Evolutionary conservation across 2,329 filamentous ascomycete genomes (phyloP).

Genomic region (Plectosphaerella sp.): DNA sequence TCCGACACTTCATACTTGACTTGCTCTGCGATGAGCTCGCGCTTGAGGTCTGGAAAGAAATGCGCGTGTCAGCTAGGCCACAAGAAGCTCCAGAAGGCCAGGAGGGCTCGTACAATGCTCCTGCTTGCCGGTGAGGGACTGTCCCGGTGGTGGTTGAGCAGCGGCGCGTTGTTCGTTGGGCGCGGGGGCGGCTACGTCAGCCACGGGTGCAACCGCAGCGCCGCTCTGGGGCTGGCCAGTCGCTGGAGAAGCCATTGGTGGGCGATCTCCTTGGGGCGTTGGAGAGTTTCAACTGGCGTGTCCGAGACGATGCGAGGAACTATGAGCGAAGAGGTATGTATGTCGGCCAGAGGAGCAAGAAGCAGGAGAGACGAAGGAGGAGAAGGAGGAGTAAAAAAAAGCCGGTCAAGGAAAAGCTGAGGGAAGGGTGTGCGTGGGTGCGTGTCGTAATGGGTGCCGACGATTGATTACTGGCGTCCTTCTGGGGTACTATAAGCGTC

Average conservation of each 20-base stretch:
- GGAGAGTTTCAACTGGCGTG: neutral
- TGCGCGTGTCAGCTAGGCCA: neutral
- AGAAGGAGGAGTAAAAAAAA: neutral
- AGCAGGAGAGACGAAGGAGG: neutral
- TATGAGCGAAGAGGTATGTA: neutral
- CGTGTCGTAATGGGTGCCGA: too few species aligned
- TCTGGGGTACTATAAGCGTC: too few species aligned
- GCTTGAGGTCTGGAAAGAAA: conserved; percentile 73
- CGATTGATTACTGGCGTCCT: too few species aligned
- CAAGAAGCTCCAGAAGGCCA: neutral
- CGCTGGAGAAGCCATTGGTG: conserved; percentile 11
- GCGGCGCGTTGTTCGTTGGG: conserved; percentile 9
- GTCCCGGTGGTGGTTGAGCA: conserved; percentile 29
- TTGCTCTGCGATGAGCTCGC: conserved; percentile 88
- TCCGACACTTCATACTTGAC: conserved; percentile 87
- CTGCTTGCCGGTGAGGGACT: conserved; percentile 83
- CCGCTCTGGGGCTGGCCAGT: conserved; percentile 11
- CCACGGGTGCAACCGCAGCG: conserved; percentile 8
- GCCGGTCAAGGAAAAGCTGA: too few species aligned
- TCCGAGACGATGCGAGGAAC: neutral
- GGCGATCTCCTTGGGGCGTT: neutral
- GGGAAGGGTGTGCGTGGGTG: too few species aligned
- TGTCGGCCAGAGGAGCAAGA: neutral
- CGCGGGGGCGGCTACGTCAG: conserved; percentile 11
- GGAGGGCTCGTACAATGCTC: conserved; percentile 72